Percentiles rank a stretch among this genome's conserved stretches.
phyloP scores from a whole-genome alignment of 1,284 basidiomycete genomes.

The Ustanciosporium gigantosporum region DNA sequence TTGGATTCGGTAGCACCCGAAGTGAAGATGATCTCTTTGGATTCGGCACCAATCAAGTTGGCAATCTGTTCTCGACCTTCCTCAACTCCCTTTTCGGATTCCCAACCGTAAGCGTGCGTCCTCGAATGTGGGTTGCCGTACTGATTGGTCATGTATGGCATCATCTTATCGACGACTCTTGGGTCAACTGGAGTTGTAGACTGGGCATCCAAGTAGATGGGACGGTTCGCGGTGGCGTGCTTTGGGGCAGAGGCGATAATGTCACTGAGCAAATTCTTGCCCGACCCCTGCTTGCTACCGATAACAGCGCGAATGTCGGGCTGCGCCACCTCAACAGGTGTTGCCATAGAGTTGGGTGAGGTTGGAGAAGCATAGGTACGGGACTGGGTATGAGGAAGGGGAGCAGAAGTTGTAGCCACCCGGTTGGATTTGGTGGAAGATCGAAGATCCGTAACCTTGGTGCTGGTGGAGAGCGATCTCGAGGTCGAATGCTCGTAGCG shows the following conservation, averaged over 20 bases:
- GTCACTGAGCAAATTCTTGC: slow-evolving; percentile 36
- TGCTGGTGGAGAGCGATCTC: not conserved
- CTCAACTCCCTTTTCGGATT: slow-evolving; percentile 92
- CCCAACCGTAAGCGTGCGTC: slow-evolving; percentile 99
- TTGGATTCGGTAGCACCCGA: slow-evolving; percentile 98
- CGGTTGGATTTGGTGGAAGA: not conserved
- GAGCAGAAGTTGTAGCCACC: not conserved
- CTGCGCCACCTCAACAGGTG: slow-evolving; percentile 48
- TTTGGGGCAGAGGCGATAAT: slow-evolving; percentile 30
- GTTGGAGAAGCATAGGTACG: slow-evolving; percentile 44
- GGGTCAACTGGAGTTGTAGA: slow-evolving; percentile 96
- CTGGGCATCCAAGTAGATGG: slow-evolving; percentile 60
- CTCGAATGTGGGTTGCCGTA: slow-evolving; percentile 98
- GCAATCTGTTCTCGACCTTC: slow-evolving; percentile 88
- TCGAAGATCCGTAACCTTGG: not conserved
- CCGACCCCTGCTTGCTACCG: slow-evolving; percentile 40
- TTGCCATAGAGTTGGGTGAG: slow-evolving; percentile 48
- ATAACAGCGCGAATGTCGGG: slow-evolving; percentile 37
- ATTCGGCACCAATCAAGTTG: slow-evolving; percentile 85
- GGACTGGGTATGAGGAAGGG: not conserved
- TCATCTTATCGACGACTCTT: slow-evolving; percentile 93
- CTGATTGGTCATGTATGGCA: slow-evolving; percentile 92
- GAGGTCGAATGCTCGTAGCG: not conserved
- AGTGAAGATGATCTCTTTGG: slow-evolving; percentile 96
- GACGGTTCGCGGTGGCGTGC: slow-evolving; percentile 44